These are phyloP conservation scores for Solanum virginianum DNA, from an alignment of 257 asterid species.

Conservation along the genomic window DNA sequence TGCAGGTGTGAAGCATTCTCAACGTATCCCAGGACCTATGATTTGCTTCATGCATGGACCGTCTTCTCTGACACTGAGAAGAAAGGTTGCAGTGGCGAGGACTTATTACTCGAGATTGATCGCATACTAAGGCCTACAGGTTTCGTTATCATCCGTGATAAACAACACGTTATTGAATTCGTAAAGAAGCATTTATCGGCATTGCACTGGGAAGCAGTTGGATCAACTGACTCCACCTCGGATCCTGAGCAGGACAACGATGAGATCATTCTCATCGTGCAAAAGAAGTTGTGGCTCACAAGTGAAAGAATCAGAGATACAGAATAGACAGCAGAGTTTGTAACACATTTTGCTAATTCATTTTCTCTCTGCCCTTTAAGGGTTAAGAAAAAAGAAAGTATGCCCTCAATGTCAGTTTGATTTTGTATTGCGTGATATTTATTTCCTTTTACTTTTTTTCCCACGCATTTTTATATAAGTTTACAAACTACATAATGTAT, in stretches of 20 bases:
- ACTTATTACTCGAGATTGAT: slow-evolving; percentile 77
- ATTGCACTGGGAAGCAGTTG: slow-evolving; percentile 80
- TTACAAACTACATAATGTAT: slow-evolving; percentile 14
- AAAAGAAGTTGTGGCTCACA: slow-evolving; percentile 87
- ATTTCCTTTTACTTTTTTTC: neutral
- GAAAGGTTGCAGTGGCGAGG: slow-evolving; percentile 95
- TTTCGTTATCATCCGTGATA: slow-evolving; percentile 58
- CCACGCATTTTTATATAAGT: slow-evolving; percentile 10
- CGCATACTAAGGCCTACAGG: slow-evolving; percentile 92
- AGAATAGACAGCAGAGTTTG: slow-evolving; percentile 22
- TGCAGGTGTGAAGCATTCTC: slow-evolving; percentile 94
- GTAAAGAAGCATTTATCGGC: slow-evolving; percentile 64
- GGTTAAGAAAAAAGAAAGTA: slow-evolving; percentile 14
- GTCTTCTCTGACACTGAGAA: slow-evolving; percentile 74
- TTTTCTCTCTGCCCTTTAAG: slow-evolving; percentile 16
- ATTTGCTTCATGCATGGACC: slow-evolving; percentile 81
- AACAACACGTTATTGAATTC: slow-evolving; percentile 60
- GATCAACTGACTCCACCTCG: slow-evolving; percentile 25
- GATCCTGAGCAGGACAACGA: slow-evolving; percentile 52
- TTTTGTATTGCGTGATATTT: slow-evolving; percentile 20
- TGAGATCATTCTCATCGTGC: slow-evolving; percentile 44
- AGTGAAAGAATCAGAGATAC: slow-evolving; percentile 69
- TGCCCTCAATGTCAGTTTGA: slow-evolving; percentile 7
- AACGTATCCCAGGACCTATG: slow-evolving; percentile 86
- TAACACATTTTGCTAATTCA: slow-evolving; percentile 1